Evolutionary conservation across 23 red algal genomes (phyloP).

Genomic region (Cyanidiococcus yangmingshanensis): DNA sequence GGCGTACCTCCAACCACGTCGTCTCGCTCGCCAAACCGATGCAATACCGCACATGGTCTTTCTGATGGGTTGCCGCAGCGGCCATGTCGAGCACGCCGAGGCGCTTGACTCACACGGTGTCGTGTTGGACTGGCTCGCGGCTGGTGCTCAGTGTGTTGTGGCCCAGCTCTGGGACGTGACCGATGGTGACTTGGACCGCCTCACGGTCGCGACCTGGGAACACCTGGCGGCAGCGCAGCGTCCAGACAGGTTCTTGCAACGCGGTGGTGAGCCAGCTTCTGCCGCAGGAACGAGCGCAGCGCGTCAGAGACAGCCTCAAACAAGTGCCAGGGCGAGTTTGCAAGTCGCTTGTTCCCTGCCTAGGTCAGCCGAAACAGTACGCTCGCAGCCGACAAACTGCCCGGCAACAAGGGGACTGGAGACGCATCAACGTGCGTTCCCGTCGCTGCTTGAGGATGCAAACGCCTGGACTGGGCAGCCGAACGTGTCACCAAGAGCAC

Average conservation of each 20-base stretch:
- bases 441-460: not conserved
- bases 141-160: slow-evolving; percentile 47
- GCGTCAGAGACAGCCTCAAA: not conserved
- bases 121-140: slow-evolving; percentile 39
- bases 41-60: slow-evolving; percentile 27
- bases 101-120: slow-evolving; percentile 41
- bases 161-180: slow-evolving; percentile 92
- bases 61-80: slow-evolving; percentile 73
- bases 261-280: not conserved
- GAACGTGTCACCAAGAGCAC: too few species aligned
- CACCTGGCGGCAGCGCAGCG: slow-evolving; percentile 23
- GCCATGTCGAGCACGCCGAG: slow-evolving; percentile 17
- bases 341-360: not conserved
- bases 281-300: not conserved
- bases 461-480: not conserved
- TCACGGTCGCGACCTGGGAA: slow-evolving; percentile 42
- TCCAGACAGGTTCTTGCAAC: not conserved
- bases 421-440: not conserved
- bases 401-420: too few species aligned
- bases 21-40: not conserved
- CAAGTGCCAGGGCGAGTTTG: not conserved
- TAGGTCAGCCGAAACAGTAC: not conserved
- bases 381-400: not conserved
- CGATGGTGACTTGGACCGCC: slow-evolving; percentile 73
- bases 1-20: slow-evolving; percentile 36